phyloP scores from a whole-genome alignment of 73 alveolate species.

The Stentor roeselii region DNA sequence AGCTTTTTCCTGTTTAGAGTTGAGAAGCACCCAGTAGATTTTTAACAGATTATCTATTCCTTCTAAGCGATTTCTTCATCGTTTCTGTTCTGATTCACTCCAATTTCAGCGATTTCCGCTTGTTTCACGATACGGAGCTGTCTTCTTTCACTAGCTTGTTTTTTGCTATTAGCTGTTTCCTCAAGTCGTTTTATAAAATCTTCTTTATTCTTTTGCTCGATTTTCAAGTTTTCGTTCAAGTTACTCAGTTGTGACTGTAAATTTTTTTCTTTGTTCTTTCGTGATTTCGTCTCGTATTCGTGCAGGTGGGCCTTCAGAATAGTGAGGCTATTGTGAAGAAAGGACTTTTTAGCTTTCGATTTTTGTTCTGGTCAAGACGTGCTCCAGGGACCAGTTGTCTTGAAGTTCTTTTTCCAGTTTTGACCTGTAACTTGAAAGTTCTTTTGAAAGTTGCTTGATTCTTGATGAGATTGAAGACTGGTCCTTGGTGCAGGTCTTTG shows the following conservation, averaged over 20 bases:
- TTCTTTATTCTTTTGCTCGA: not conserved
- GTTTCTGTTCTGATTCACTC: not conserved
- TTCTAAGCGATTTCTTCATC: not conserved
- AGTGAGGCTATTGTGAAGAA: not conserved
- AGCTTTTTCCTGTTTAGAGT: not conserved
- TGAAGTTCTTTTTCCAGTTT: constrained; percentile 10
- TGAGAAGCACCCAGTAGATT: not conserved
- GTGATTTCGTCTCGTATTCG: not conserved
- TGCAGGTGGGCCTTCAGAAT: not conserved
- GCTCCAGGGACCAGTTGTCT: not conserved
- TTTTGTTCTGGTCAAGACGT: constrained; percentile 7
- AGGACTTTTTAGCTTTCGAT: not conserved
- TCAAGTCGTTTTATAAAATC: not conserved
- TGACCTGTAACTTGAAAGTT: not conserved
- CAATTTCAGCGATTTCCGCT: constrained; percentile 11
- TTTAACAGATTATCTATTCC: not conserved
- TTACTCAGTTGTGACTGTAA: not conserved
- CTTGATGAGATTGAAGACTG: not conserved
- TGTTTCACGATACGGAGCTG: not conserved
- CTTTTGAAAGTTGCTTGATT: not conserved
- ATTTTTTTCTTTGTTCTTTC: constrained; percentile 8
- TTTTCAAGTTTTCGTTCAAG: not conserved
- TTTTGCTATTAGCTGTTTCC: not conserved
- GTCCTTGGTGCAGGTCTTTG: not conserved
- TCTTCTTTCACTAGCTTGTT: not conserved